Evolutionary conservation across 176 grass and related monocot genomes (phyloP), one percentile per base, ranked within the genome.

Genomic region (sorghum (Sorghum bicolor)): DNA sequence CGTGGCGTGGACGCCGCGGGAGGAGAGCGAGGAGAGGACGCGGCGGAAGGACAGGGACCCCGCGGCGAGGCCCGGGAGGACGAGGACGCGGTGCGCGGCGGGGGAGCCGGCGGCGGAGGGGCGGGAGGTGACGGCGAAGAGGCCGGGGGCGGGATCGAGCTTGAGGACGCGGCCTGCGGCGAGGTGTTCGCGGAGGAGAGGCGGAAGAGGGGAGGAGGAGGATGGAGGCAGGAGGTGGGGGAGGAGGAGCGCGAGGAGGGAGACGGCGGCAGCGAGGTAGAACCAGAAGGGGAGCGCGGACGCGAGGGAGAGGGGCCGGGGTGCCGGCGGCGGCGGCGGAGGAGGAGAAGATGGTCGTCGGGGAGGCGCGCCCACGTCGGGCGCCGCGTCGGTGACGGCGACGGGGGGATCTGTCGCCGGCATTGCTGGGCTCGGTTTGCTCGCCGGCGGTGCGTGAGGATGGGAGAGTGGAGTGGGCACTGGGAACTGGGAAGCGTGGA

Each of bases 31-130:
- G 0, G 68, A 36, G 11, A 97, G 64, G 33, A 94, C 62, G 6
- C 64, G 73, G 32, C 90, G 92, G 76, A 94, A 97, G 38, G 94
- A 97, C 83, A 90, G 87, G 69, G 94, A 92, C 36, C 80, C 87
- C 26, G 86, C 89, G 7, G 89, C 92, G 26, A 97, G 77, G 25
- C 92, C 90, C 2, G 88, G 88, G 33, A 97, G 41, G 36, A 97
- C 19, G 38, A 94, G 90, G 28, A 97, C 86, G 10, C 81, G 64
- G 62, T 44, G 84, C 13, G 77, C 62, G 62, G 77, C 62, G 62
- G 24, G 50, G 39, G 43, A 33, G 2, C 6, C 30, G 22, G 4
- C 14, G 67, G 47, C 53, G 25, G 73, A 32, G 74, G 81, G 90
- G 32, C 64, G 75, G 11, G 72, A 84, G 67, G 93, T 85, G 13